Base-by-base conservation (phyloP, 257 asterid genomes). In the Fraxinus quadrangulata region DNA sequence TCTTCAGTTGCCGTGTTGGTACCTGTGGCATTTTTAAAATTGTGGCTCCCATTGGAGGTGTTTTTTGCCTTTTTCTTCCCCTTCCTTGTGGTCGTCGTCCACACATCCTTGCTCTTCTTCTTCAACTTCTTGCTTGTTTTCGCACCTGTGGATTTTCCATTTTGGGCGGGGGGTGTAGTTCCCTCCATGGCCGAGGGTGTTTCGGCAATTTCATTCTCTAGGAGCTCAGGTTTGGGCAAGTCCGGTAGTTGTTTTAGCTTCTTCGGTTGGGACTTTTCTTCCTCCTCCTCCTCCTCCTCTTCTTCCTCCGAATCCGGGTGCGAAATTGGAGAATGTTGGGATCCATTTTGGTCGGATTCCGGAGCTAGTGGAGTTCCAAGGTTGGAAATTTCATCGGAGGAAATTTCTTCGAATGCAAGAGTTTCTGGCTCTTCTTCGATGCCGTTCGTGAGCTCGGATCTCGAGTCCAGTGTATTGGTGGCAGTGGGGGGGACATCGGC, bases 21-120 rank as follows among this genome's bases (percentile, higher is more conserved):
- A 33, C 67, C 80, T 26, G 76, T 21, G 56, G 75, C 80, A 17
- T 84, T 85, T 36, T 86, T 92, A 69, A 87, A 73, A 5, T 81
- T 88, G 16, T 71, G 80, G 70, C 79, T 84, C 61, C 72, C 81
- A 61, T 84, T 90, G 49, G 79, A 80, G 39, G 89, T 77, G 61
- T 82, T 90, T 72, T 93, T 92, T 12, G 86, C 84, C 89, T 96
- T 96, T 71, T 96, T 93, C 84, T 92, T 92, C 14, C 94, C 97
- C 82, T 85, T 89, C 56, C 99, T 79, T 0, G 97, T 84, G 39
- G 91, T 88, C 26, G 97, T 87, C 14, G 89, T 82, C 97, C 99
- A 94, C 71, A 94, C 91, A 34, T 89, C 90, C 81, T 88, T 92
- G 69, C 71, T 89, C 87, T 90, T 95, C 91, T 94, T 94, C 88